Evolutionary conservation across 2,329 filamentous ascomycete species (phyloP).

Genomic region (Trichoderma asperellum): DNA sequence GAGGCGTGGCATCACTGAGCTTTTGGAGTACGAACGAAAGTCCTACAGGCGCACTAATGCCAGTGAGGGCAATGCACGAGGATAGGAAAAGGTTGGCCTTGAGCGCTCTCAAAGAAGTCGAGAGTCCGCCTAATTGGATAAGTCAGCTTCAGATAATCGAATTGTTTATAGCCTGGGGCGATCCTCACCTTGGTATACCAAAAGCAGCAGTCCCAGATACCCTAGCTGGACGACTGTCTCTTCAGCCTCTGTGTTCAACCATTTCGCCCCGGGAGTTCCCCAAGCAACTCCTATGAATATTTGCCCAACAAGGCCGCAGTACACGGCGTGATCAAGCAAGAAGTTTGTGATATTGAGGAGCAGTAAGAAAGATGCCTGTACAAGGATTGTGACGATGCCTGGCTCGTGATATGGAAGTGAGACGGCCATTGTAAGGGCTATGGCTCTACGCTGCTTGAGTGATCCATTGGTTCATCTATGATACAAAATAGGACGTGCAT

Average conservation of each 20-base stretch:
- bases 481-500: too few species aligned
- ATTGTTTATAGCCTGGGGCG: not conserved
- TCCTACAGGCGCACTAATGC: constrained; percentile 65
- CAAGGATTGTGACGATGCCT: constrained; percentile 60
- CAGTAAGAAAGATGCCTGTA: constrained; percentile 64
- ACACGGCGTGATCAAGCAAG: constrained; percentile 62
- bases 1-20: constrained; percentile 52
- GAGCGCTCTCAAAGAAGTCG: constrained; percentile 44
- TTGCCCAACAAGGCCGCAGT: constrained; percentile 74
- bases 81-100: constrained; percentile 65
- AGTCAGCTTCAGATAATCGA: not conserved
- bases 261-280: constrained; percentile 67
- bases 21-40: constrained; percentile 64
- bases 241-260: constrained; percentile 58
- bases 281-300: constrained; percentile 71
- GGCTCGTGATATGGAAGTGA: constrained; percentile 65
- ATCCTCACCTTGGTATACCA: constrained; percentile 68
- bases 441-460: too few species aligned
- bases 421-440: not conserved
- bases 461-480: not conserved
- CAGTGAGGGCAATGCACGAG: constrained; percentile 64
- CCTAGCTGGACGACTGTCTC: constrained; percentile 65
- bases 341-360: constrained; percentile 63
- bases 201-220: constrained; percentile 71
- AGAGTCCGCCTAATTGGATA: constrained; percentile 55